Base-by-base conservation (phyloP, 345 rosid species). In the Syzygium aqueum region DNA sequence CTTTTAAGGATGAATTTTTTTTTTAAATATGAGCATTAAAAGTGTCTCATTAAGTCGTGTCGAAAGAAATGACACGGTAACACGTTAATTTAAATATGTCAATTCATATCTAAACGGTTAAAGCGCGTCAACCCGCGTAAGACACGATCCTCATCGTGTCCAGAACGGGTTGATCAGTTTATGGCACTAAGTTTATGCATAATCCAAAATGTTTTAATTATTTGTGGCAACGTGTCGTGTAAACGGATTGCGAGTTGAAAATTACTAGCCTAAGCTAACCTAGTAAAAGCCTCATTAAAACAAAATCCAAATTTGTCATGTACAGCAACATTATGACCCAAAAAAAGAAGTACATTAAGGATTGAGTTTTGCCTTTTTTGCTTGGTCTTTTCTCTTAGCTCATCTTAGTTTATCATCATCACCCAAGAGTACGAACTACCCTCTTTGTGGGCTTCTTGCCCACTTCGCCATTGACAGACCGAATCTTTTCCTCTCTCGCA, bases 121-220 rank as follows among this genome's bases (percentile, higher is more conserved):
- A 57, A 25, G 27, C 0, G 28, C 0, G 7, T 57, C 1, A 0
- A 5, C 0, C 13, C 7, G 3, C 8, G 2, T 61, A 16, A 27
- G 73, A 61, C 33, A 0, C 8, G 17, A 16, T 61, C 13, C 19
- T 61, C n/a, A 11, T 8, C 6, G 23, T 28, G 54, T 83, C 15
- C 85, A 23, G 50, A 83, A 83, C 0, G 52, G 21, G 33, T 16
- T 1, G 3, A 6, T 61, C 2, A n/a, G 8, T 61, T 61, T 0
- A 13, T 61, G 33, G 13, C 73, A 0, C 17, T 6, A 61, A 61
- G 16, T n/a, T 61, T n/a, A n/a, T 61, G 15, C 73, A 8, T 61
- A n/a, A 61, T 61, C 7, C 2, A 61, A 13, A 13, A 61, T 61
- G 13, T 61, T 61, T 12, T 61, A 14, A 16, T n/a, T n/a, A n/a